These are phyloP conservation scores for Paragyromitra xinjiangensis DNA, from an alignment of 495 filamentous ascomycete species.

Conservation along the genomic window DNA sequence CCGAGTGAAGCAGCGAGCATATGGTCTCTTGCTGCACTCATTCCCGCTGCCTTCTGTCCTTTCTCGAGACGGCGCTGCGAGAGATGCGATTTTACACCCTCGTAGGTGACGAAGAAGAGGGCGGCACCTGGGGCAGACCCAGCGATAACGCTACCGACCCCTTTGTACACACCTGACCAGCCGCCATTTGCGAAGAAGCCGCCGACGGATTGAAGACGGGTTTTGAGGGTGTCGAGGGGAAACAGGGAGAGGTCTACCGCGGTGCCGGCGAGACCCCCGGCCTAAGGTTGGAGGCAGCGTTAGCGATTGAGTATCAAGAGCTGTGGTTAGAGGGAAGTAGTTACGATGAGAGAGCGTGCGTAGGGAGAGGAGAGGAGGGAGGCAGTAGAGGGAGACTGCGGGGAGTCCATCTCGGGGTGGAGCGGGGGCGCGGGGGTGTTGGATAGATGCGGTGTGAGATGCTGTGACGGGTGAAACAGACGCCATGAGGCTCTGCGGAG, in stretches of 20 bases:
- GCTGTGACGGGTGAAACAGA: slow-evolving; percentile 18
- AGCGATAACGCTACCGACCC: slow-evolving; percentile 75
- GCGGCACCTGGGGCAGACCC: slow-evolving; percentile 98
- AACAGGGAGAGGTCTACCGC: slow-evolving; percentile 91
- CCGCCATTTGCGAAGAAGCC: slow-evolving; percentile 81
- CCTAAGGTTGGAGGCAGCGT: slow-evolving; percentile 53
- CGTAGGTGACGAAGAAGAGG: slow-evolving; percentile 98
- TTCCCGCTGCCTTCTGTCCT: slow-evolving; percentile 10
- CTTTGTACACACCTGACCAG: slow-evolving; percentile 76
- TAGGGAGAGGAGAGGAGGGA: slow-evolving; percentile 60
- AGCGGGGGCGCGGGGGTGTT: background rate
- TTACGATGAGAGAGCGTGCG: slow-evolving; percentile 62
- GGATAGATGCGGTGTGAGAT: slow-evolving; percentile 8
- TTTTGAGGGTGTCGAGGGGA: slow-evolving; percentile 92
- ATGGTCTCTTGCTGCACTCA: slow-evolving; percentile 66
- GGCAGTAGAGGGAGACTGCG: slow-evolving; percentile 33
- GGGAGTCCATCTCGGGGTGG: slow-evolving; percentile 37
- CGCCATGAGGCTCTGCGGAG: slow-evolving; percentile 35
- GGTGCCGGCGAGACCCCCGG: slow-evolving; percentile 83
- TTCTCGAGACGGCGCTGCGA: slow-evolving; percentile 38
- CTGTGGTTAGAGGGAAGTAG: slow-evolving; percentile 2
- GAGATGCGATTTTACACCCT: slow-evolving; percentile 74
- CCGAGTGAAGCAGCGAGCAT: slow-evolving; percentile 89
- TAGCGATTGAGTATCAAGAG: slow-evolving; percentile 21
- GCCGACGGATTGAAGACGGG: slow-evolving; percentile 84